Base-by-base conservation (phyloP, 78 protist species). In the Diacronema lutheri region DNA sequence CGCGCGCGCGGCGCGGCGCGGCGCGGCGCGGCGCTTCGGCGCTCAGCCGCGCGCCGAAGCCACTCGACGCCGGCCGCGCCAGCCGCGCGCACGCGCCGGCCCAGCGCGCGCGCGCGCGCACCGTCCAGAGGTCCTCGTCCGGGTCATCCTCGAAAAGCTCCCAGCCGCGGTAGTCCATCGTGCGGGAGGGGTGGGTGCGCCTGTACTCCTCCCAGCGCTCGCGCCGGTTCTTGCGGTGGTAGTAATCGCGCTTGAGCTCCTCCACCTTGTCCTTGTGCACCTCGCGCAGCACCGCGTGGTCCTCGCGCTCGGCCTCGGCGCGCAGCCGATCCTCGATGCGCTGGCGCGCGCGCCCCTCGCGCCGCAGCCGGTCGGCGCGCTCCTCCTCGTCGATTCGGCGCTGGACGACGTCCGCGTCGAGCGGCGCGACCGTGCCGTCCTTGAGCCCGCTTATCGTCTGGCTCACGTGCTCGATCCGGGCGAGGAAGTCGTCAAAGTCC, bases 131-230 rank as follows among this genome's bases (percentile, higher is more conserved):
- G 25, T 71, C 79, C 79, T 71, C 79, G 57, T 71, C 79, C 19
- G 79, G 79, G 26, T 71, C 79, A 19, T 71, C 79, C 79, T 71
- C 79, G 38, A 71, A 71, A 29, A 71, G 79, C 58, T 71, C 79
- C 79, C 79, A 71, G 6, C 79, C 79, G 40, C 38, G 33, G 57
- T 41, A 71, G 57, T 71, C 11, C 33, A 26, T 16, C 35, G 66
- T 35, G 66, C 66, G 66, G 33, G 66, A 61, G 10, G 26, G 66
- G 66, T 61, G 16, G 26, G n/a, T 1, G 26, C 21, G 55, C 1
- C 79, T 57, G 35, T 21, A 71, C 57, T 31, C 37, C 23, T 41
- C 58, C 79, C 79, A 71, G 29, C 35, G 29, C 79, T 71, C 79
- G 37, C 79, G 79, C 21, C 38, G 33, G 12, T 56, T 56, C 79